phyloP scores from a whole-genome alignment of 2,329 filamentous ascomycete species.

The Xylaria digitata region DNA sequence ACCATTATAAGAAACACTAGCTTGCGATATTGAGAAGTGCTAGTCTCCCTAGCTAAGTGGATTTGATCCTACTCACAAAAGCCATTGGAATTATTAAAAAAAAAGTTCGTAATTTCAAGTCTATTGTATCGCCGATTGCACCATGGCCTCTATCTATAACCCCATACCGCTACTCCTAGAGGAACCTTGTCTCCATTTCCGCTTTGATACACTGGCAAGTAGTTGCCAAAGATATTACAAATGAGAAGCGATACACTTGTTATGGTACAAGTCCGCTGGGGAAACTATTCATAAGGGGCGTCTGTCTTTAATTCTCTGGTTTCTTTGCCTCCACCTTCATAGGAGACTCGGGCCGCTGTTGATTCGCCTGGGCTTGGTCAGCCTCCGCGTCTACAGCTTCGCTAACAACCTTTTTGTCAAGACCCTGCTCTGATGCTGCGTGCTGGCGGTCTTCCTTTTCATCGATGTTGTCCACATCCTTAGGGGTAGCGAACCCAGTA shows the following conservation, averaged over 20 bases:
- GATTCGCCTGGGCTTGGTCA: slow-evolving; percentile 46
- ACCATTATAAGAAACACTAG: background rate
- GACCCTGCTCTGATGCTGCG: slow-evolving; percentile 61
- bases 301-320: slow-evolving; percentile 33
- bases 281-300: slow-evolving; percentile 25
- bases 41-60: background rate
- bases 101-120: slow-evolving; percentile 26
- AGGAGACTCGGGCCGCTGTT: slow-evolving; percentile 19
- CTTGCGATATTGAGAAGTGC: background rate
- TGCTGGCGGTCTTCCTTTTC: slow-evolving; percentile 83
- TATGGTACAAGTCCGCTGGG: slow-evolving; percentile 32
- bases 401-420: slow-evolving; percentile 61
- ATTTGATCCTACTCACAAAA: background rate
- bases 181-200: slow-evolving; percentile 34
- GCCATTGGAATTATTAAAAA: background rate
- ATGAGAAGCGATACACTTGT: slow-evolving; percentile 44
- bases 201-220: slow-evolving; percentile 43
- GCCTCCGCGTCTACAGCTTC: slow-evolving; percentile 68
- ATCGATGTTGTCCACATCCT: slow-evolving; percentile 92
- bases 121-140: slow-evolving; percentile 37
- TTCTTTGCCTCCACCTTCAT: slow-evolving; percentile 35
- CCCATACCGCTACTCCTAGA: slow-evolving; percentile 41
- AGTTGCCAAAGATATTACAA: slow-evolving; percentile 43
- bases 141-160: slow-evolving; percentile 39
- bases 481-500: slow-evolving; percentile 77